These are phyloP conservation scores for Blastobotrys illinoisensis DNA, from an alignment of 1,139 yeast genomes.

Conservation along the genomic window DNA sequence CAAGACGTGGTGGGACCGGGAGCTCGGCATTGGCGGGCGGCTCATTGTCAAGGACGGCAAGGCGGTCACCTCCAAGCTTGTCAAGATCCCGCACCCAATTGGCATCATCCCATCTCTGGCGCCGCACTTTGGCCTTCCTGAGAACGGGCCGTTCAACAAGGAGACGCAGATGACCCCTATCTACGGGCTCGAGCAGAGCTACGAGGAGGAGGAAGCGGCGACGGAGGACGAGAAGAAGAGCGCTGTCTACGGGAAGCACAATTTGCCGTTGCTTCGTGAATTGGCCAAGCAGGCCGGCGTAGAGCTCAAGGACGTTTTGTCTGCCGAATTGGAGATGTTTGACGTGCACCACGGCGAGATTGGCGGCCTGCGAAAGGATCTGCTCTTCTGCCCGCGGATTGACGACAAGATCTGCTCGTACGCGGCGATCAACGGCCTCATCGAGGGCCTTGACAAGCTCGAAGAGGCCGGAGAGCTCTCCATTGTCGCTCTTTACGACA, in stretches of 20 bases:
- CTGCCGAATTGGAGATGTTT: slow-evolving; percentile 76
- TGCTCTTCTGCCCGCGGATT: slow-evolving; percentile 83
- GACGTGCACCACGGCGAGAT: slow-evolving; percentile 79
- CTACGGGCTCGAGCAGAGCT: slow-evolving; percentile 47
- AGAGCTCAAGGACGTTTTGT: slow-evolving; percentile 58
- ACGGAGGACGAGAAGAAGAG: slow-evolving; percentile 57
- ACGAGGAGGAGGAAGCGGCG: slow-evolving; percentile 33
- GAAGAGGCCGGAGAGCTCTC: slow-evolving; percentile 6
- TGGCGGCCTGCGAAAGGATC: slow-evolving; percentile 87
- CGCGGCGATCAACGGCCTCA: slow-evolving; percentile 66
- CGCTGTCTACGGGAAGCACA: slow-evolving; percentile 66
- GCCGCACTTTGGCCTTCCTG: slow-evolving; percentile 83
- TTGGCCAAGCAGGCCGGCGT: slow-evolving; percentile 63
- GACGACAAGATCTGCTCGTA: slow-evolving; percentile 91
- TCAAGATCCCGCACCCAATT: slow-evolving; percentile 77
- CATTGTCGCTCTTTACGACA: slow-evolving; percentile 77
- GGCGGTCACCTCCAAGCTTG: slow-evolving; percentile 56
- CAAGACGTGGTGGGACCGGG: slow-evolving; percentile 86
- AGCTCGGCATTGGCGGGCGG: slow-evolving; percentile 86
- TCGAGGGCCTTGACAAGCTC: slow-evolving; percentile 38
- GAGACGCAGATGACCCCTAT: slow-evolving; percentile 88
- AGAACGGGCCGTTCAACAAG: slow-evolving; percentile 72
- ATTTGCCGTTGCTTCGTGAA: slow-evolving; percentile 61
- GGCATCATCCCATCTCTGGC: slow-evolving; percentile 92
- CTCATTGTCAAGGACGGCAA: slow-evolving; percentile 56